phyloP scores from a whole-genome alignment of 768 basidiomycete genomes.

The Fomitopsis pulvina region DNA sequence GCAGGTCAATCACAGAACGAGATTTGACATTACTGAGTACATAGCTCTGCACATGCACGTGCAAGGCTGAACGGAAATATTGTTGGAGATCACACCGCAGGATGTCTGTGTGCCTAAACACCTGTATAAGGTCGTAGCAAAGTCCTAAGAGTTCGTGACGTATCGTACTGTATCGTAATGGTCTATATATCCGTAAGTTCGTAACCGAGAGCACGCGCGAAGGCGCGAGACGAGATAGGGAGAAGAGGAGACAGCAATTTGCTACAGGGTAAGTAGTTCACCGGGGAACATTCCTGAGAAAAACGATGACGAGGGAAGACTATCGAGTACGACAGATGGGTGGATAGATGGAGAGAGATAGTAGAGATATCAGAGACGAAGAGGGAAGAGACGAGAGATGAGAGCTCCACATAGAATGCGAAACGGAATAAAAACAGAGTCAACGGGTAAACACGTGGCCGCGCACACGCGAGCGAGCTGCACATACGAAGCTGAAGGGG shows the following conservation, averaged over 20 bases:
- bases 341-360: not conserved
- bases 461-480: not conserved
- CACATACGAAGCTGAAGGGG: not conserved
- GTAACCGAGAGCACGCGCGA: not conserved
- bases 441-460: not conserved
- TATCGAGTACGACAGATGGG: not conserved
- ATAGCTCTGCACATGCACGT: no score
- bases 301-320: not conserved
- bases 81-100: no score
- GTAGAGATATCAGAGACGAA: not conserved
- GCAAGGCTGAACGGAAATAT: no score
- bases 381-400: not conserved
- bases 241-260: slow-evolving; percentile 5
- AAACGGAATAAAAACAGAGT: not conserved
- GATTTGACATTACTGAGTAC: no score
- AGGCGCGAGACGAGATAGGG: not conserved
- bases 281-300: not conserved
- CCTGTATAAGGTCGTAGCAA: not conserved
- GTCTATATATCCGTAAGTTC: not conserved
- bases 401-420: not conserved
- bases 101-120: no score
- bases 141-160: not conserved
- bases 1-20: no score
- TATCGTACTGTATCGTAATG: slow-evolving; percentile 6
- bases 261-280: slow-evolving; percentile 1